phyloP scores from a whole-genome alignment of 2,329 filamentous ascomycete genomes.

The Phialemoniopsis sp. region DNA sequence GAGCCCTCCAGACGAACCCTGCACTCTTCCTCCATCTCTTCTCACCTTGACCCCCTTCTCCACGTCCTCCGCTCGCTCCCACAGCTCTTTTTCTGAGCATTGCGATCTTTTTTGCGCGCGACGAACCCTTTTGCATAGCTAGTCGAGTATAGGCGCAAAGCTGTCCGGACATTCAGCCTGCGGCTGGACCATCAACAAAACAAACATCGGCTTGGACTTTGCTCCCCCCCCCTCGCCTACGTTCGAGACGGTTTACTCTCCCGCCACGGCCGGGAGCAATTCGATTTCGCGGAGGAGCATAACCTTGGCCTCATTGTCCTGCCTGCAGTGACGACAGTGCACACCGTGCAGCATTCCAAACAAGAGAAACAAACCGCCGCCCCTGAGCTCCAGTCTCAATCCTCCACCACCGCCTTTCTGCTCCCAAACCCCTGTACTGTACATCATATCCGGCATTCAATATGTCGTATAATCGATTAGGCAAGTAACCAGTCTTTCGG shows the following conservation, averaged over 20 bases:
- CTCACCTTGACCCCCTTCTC: not conserved
- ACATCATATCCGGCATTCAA: slow-evolving; percentile 12
- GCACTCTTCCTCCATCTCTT: too few relatives aligned
- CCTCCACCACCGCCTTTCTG: slow-evolving; percentile 10
- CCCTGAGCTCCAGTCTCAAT: slow-evolving; percentile 6
- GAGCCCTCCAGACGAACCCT: too few relatives aligned
- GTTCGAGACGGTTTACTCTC: too few relatives aligned
- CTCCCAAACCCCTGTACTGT: slow-evolving; percentile 8
- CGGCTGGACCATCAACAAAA: too few relatives aligned
- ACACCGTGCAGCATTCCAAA: not conserved
- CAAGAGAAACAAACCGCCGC: not conserved
- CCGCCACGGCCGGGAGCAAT: too few relatives aligned
- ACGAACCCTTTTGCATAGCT: too few relatives aligned
- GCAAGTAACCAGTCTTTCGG: slow-evolving; percentile 40
- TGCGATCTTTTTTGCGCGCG: too few relatives aligned
- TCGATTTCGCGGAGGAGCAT: not conserved
- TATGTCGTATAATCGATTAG: slow-evolving; percentile 74
- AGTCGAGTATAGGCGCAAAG: too few relatives aligned
- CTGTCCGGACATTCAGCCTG: too few relatives aligned
- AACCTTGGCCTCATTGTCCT: not conserved
- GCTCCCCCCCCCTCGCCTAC: too few relatives aligned
- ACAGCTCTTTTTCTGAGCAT: not conserved
- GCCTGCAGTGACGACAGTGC: too few relatives aligned
- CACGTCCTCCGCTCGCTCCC: slow-evolving; percentile 5
- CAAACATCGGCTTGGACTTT: too few relatives aligned